phyloP scores from a whole-genome alignment of 139 green algal species.

The Chlamydomonas sp. region DNA sequence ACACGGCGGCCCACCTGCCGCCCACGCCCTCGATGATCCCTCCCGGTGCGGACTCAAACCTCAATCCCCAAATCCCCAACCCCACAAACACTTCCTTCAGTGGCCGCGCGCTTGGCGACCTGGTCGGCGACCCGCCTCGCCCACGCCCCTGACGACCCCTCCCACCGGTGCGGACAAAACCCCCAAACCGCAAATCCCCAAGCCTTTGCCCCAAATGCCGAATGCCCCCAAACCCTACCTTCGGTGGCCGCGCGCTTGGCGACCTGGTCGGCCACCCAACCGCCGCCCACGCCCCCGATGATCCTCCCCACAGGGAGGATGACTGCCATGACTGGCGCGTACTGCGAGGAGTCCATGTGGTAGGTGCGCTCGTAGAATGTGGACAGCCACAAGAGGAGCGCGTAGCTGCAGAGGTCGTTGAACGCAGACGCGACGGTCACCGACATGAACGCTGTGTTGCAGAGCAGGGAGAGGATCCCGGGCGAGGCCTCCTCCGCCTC shows the following conservation, averaged over 20 bases:
- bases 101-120: no score
- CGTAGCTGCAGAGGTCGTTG: conserved; percentile 81
- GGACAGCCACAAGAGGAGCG: conserved; percentile 80
- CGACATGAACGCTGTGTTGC: conserved; percentile 44
- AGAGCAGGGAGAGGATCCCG: conserved; percentile 35
- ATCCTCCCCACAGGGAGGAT: conserved; percentile 79
- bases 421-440: conserved; percentile 68
- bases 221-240: no score
- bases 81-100: no score
- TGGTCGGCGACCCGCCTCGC: conserved; percentile 66
- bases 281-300: conserved; percentile 70
- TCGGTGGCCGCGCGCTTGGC: no score
- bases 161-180: conserved; percentile 71
- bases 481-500: no score
- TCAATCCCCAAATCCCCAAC: no score
- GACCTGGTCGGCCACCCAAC: conserved; percentile 69
- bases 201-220: no score
- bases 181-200: no score
- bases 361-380: conserved; percentile 83
- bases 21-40: conserved; percentile 78
- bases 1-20: conserved; percentile 58
- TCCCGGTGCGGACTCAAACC: no score
- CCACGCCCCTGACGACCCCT: conserved; percentile 77
- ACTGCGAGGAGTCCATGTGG: conserved; percentile 50
- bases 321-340: conserved; percentile 75